These are phyloP conservation scores for Saitozyma podzolica DNA, from an alignment of 768 basidiomycete genomes.

Conservation along the genomic window DNA sequence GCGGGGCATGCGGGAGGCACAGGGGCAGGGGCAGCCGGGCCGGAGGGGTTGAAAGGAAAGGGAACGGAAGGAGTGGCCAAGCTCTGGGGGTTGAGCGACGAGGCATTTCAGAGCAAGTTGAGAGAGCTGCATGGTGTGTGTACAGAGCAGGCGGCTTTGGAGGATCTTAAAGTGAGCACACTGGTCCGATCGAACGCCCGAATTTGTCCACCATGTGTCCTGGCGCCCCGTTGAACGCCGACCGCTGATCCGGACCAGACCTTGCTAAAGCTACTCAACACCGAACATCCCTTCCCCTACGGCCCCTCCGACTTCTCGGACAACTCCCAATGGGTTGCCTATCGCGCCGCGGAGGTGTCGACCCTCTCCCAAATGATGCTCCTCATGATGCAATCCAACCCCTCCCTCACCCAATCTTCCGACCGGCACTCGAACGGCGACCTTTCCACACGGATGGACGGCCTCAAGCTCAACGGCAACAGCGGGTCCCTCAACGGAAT, in stretches of 20 bases:
- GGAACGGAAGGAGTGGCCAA: slow-evolving; percentile 17
- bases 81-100: slow-evolving; percentile 20
- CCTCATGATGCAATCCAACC: slow-evolving; percentile 79
- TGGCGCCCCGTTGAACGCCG: background rate
- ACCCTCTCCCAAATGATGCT: slow-evolving; percentile 86
- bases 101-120: slow-evolving; percentile 18
- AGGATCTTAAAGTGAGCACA: slow-evolving; percentile 73
- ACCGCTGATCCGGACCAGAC: slow-evolving; percentile 57
- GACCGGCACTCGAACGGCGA: slow-evolving; percentile 26
- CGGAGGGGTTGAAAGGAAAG: slow-evolving; percentile 12
- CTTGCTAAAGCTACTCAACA: slow-evolving; percentile 86
- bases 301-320: slow-evolving; percentile 80
- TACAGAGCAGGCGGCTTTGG: slow-evolving; percentile 70
- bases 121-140: slow-evolving; percentile 22
- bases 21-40: background rate
- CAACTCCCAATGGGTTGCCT: slow-evolving; percentile 79
- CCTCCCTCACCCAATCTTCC: slow-evolving; percentile 59
- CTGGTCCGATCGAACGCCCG: background rate
- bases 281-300: slow-evolving; percentile 78
- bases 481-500: background rate
- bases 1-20: background rate
- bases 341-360: slow-evolving; percentile 77
- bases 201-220: too few relatives aligned
- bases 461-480: background rate
- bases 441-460: slow-evolving; percentile 18